Conservation (phyloP, 2,329 filamentous ascomycete genomes). For the Fusarium nematophilum region DNA sequence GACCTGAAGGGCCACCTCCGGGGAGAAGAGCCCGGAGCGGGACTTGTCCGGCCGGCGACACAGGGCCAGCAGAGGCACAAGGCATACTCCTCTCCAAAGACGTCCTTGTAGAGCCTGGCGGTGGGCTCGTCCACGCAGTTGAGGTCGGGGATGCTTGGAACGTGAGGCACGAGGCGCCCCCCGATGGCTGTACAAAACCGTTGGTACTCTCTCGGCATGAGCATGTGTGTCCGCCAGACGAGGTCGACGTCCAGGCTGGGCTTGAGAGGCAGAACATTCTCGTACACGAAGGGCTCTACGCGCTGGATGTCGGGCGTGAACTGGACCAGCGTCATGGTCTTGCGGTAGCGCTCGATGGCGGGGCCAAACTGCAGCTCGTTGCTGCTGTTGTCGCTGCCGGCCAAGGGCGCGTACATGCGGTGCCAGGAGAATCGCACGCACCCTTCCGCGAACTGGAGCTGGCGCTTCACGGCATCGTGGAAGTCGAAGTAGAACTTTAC, state of each 20-base stretch:
- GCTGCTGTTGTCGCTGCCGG: too few relatives aligned
- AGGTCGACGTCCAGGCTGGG: slow-evolving; percentile 34
- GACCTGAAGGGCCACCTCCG: background rate
- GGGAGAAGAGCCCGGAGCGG: background rate
- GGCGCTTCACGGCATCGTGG: slow-evolving; percentile 16
- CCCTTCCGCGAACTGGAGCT: slow-evolving; percentile 21
- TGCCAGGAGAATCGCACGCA: slow-evolving; percentile 34
- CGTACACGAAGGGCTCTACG: background rate
- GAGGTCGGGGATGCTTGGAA: slow-evolving; percentile 11
- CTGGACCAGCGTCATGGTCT: slow-evolving; percentile 26
- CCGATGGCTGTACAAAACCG: slow-evolving; percentile 15
- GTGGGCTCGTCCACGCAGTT: background rate
- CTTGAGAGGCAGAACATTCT: background rate
- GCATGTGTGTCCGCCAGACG: slow-evolving; percentile 36
- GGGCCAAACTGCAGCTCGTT: slow-evolving; percentile 10
- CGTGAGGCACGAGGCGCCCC: slow-evolving; percentile 15
- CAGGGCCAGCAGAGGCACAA: slow-evolving; percentile 37
- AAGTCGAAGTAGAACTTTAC: slow-evolving; percentile 18
- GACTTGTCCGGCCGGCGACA: slow-evolving; percentile 17
- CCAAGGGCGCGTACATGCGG: slow-evolving; percentile 14
- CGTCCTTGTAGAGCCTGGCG: slow-evolving; percentile 13
- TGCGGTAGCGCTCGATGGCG: slow-evolving; percentile 26
- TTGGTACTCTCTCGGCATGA: slow-evolving; percentile 17
- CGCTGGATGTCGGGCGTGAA: background rate
- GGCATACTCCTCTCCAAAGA: slow-evolving; percentile 21